Evolutionary conservation across 2,329 filamentous ascomycete genomes (phyloP).

Genomic region (Cadophora gregata): DNA sequence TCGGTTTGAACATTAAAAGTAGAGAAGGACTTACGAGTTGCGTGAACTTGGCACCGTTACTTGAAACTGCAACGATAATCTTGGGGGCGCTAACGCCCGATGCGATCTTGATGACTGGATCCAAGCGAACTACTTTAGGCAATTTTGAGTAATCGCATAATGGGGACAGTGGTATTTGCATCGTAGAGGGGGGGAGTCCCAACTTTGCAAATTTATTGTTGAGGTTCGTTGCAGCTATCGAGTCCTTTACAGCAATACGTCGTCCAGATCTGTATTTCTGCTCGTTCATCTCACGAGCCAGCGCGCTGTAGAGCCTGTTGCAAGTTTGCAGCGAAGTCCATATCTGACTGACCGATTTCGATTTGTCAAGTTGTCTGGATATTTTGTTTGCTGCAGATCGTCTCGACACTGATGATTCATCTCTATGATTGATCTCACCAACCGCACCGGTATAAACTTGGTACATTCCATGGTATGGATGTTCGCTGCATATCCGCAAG

Average conservation of each 20-base stretch:
- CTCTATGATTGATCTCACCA: slow-evolving; percentile 70
- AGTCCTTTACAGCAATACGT: slow-evolving; percentile 68
- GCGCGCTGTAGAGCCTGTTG: slow-evolving; percentile 67
- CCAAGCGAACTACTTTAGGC: slow-evolving; percentile 75
- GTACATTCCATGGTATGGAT: slow-evolving; percentile 97
- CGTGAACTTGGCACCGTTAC: slow-evolving; percentile 80
- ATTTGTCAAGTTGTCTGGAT: slow-evolving; percentile 61
- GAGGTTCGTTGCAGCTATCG: slow-evolving; percentile 66
- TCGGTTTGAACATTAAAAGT: slow-evolving; percentile 13
- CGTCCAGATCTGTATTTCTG: slow-evolving; percentile 70
- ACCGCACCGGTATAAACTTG: slow-evolving; percentile 88
- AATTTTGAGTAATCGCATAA: slow-evolving; percentile 78
- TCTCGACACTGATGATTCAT: slow-evolving; percentile 76
- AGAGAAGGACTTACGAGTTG: slow-evolving; percentile 67
- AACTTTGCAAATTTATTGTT: slow-evolving; percentile 67
- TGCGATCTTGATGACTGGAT: slow-evolving; percentile 81
- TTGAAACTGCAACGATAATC: slow-evolving; percentile 82
- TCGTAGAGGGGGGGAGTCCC: slow-evolving; percentile 84
- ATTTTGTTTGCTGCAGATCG: slow-evolving; percentile 75
- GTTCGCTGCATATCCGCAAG: slow-evolving; percentile 84
- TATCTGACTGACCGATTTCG: slow-evolving; percentile 55
- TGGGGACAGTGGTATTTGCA: slow-evolving; percentile 77
- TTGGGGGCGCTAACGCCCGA: slow-evolving; percentile 93
- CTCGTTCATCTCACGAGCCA: slow-evolving; percentile 70
- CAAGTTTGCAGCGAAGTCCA: slow-evolving; percentile 78